Evolutionary conservation across 2,329 filamentous ascomycete genomes (phyloP).

Genomic region (Paracoccidioides brasiliensis): DNA sequence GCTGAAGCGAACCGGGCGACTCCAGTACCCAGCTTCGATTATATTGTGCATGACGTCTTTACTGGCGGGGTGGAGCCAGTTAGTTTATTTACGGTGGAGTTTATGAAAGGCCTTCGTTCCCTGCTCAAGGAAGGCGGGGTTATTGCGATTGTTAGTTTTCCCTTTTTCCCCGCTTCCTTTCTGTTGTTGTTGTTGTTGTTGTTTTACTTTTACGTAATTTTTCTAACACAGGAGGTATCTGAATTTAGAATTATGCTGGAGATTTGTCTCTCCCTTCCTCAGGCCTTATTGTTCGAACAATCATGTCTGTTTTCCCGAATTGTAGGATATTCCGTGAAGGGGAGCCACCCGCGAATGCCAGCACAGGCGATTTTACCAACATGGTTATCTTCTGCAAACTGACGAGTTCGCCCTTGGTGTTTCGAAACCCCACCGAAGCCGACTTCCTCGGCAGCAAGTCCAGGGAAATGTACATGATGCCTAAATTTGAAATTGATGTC

Average conservation of each 20-base stretch:
- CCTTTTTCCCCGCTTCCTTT: not conserved
- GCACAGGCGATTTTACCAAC: slow-evolving; percentile 69
- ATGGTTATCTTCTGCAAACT: slow-evolving; percentile 92
- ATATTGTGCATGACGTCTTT: slow-evolving; percentile 95
- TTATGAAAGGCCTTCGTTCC: slow-evolving; percentile 55
- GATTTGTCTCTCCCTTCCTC: slow-evolving; percentile 68
- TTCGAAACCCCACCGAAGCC: slow-evolving; percentile 48
- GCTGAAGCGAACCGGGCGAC: slow-evolving; percentile 35
- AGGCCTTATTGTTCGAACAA: slow-evolving; percentile 67
- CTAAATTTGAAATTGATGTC: slow-evolving; percentile 54
- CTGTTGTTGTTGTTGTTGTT: not conserved
- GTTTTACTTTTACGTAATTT: not conserved
- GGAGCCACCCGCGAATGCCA: slow-evolving; percentile 37
- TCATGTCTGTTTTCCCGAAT: slow-evolving; percentile 67
- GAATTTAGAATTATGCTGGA: slow-evolving; percentile 74
- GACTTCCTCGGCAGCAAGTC: slow-evolving; percentile 65
- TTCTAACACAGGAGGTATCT: not conserved
- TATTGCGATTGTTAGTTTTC: slow-evolving; percentile 63
- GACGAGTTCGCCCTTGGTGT: slow-evolving; percentile 41
- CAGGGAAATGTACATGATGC: slow-evolving; percentile 56
- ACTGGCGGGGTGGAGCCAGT: slow-evolving; percentile 90
- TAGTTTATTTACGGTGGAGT: slow-evolving; percentile 74
- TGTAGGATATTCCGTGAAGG: slow-evolving; percentile 85
- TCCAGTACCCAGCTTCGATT: slow-evolving; percentile 53
- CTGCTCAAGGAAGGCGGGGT: slow-evolving; percentile 68